Evolutionary conservation across 352 stramenopile species (phyloP).

Genomic region (Phytopythium cucurbitacearum): DNA sequence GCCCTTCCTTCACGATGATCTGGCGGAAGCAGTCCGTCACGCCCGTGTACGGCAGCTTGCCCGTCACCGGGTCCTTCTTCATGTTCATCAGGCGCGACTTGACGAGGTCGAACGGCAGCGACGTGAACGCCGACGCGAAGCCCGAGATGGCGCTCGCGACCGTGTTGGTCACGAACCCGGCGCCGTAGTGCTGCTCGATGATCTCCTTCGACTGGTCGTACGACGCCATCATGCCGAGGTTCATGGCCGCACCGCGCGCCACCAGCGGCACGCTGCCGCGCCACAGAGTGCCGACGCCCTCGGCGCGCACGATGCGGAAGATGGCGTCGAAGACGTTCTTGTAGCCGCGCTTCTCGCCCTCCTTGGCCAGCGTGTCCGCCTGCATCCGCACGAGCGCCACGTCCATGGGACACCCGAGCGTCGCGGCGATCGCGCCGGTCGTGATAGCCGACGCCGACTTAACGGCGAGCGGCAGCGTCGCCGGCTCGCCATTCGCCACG

Average conservation of each 20-base stretch:
- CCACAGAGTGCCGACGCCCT: slow-evolving; percentile 90
- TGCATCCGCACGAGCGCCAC: slow-evolving; percentile 98
- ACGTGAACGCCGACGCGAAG: slow-evolving; percentile 97
- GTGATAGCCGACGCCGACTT: slow-evolving; percentile 75
- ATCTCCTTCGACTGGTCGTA: slow-evolving; percentile 98
- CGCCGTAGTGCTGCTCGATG: slow-evolving; percentile 61
- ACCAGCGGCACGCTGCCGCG: slow-evolving; percentile 91
- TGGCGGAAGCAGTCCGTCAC: slow-evolving; percentile 94
- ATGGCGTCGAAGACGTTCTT: slow-evolving; percentile 98
- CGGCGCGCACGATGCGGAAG: slow-evolving; percentile 79
- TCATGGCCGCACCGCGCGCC: slow-evolving; percentile 97
- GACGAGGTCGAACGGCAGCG: slow-evolving; percentile 98
- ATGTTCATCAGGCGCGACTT: slow-evolving; percentile 99
- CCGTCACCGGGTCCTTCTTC: slow-evolving; percentile 88
- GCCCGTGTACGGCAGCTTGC: slow-evolving; percentile 93
- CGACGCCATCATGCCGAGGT: slow-evolving; percentile 99
- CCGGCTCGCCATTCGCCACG: slow-evolving; percentile 63
- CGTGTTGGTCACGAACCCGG: slow-evolving; percentile 89
- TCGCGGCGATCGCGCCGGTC: slow-evolving; percentile 89
- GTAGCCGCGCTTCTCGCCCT: slow-evolving; percentile 94
- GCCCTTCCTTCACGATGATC: slow-evolving; percentile 94
- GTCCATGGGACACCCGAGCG: slow-evolving; percentile 97
- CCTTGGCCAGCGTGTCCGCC: slow-evolving; percentile 92
- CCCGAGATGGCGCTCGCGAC: slow-evolving; percentile 93
- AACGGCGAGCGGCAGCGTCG: slow-evolving; percentile 63